These are phyloP conservation scores for Apiospora marii DNA, from an alignment of 2,329 filamentous ascomycete species.

Conservation along the genomic window DNA sequence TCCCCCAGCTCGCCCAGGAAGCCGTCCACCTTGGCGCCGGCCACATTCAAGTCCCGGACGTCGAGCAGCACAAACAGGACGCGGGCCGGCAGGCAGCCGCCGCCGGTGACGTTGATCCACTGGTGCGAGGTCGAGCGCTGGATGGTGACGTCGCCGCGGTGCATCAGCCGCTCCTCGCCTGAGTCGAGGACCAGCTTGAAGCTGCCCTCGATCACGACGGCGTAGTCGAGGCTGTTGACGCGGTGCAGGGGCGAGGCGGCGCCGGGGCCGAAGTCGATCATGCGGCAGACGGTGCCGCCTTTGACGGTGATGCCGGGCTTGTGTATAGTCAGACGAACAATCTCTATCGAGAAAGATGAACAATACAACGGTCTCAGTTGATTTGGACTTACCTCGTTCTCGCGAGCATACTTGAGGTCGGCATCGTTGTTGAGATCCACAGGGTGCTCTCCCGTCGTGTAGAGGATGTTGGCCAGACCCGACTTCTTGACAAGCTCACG, in stretches of 20 bases:
- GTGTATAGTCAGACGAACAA: too few species aligned
- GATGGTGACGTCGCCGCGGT: slow-evolving; percentile 30
- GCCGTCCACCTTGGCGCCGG: slow-evolving; percentile 24
- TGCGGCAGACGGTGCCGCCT: slow-evolving; percentile 29
- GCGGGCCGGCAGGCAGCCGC: slow-evolving; percentile 28
- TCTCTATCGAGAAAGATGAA: too few species aligned
- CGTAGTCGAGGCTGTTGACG: slow-evolving; percentile 31
- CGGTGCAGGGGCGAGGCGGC: slow-evolving; percentile 30
- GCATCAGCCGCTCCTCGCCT: slow-evolving; percentile 33
- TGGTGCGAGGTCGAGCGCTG: slow-evolving; percentile 28
- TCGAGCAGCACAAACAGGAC: slow-evolving; percentile 30
- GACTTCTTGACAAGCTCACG: too few species aligned
- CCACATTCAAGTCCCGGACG: slow-evolving; percentile 21
- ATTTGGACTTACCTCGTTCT: too few species aligned
- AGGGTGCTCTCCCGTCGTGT: too few species aligned
- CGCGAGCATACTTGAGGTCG: too few species aligned
- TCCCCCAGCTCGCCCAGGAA: background rate
- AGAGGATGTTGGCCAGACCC: too few species aligned
- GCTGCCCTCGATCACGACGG: slow-evolving; percentile 32
- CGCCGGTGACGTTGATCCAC: slow-evolving; percentile 31
- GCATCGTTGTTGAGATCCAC: too few species aligned
- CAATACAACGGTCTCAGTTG: too few species aligned
- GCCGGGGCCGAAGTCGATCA: slow-evolving; percentile 34
- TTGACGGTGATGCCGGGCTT: slow-evolving; percentile 23
- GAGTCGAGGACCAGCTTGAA: slow-evolving; percentile 33